A percentile compares a stretch with the other conserved stretches of the same genome.
phyloP scores from a whole-genome alignment of 2,329 filamentous ascomycete species.

The Colletotrichum tamarilloi region DNA sequence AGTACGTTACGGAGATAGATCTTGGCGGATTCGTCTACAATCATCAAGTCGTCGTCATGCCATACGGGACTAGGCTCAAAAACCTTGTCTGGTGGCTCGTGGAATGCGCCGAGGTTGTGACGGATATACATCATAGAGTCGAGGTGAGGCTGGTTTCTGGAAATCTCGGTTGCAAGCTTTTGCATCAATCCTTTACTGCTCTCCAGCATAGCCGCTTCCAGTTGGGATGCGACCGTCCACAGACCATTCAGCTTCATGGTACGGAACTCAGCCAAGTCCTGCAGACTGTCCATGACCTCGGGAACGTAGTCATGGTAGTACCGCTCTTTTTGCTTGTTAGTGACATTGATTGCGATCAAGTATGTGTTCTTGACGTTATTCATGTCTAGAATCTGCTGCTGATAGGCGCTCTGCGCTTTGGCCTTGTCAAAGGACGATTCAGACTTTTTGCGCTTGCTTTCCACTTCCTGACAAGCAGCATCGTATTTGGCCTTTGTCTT shows the following conservation, averaged over 20 bases:
- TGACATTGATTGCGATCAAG: constrained; percentile 93
- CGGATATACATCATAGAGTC: constrained; percentile 98
- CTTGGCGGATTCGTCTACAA: constrained; percentile 87
- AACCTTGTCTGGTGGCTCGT: constrained; percentile 84
- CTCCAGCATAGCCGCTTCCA: constrained; percentile 84
- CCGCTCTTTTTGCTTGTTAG: constrained; percentile 96
- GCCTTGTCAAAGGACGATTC: constrained; percentile 94
- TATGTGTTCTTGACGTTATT: constrained; percentile 99
- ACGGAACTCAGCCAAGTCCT: constrained; percentile 92
- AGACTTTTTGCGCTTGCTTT: constrained; percentile 92
- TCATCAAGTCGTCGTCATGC: constrained; percentile 91
- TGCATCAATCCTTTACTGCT: constrained; percentile 79
- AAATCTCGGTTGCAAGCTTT: constrained; percentile 82
- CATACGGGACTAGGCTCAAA: constrained; percentile 98
- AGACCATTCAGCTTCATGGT: constrained; percentile 85
- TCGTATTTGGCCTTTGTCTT: constrained; percentile 97
- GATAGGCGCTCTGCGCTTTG: constrained; percentile 91
- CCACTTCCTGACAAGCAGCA: constrained; percentile 90
- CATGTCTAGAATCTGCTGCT: constrained; percentile 94
- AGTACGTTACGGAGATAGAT: constrained; percentile 92
- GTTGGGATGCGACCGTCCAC: constrained; percentile 82
- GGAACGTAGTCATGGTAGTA: constrained; percentile 98
- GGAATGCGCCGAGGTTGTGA: constrained; percentile 86
- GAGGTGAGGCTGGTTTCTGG: constrained; percentile 85
- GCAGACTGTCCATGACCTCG: constrained; percentile 90